Percentiles rank a stretch among this genome's conserved stretches.
phyloP scores from a whole-genome alignment of 2,329 filamentous ascomycete species.

The Xylaria sp. region DNA sequence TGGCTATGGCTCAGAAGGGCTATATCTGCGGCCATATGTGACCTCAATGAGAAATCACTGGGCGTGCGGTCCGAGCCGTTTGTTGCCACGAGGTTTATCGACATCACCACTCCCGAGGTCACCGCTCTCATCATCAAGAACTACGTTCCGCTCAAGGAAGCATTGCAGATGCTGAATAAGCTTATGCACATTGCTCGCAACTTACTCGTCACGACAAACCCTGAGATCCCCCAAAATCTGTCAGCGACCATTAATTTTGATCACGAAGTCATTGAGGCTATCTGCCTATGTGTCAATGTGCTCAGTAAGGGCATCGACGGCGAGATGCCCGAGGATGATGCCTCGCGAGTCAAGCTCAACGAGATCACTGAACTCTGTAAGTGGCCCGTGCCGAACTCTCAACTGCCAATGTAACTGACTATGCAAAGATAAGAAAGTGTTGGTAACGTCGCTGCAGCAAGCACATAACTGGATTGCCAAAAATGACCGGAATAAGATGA shows the following conservation, averaged over 20 bases:
- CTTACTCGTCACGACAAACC: conserved; percentile 71
- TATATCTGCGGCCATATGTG: conserved; percentile 70
- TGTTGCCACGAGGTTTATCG: conserved; percentile 62
- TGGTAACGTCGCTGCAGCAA: conserved; percentile 74
- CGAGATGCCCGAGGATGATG: conserved; percentile 68
- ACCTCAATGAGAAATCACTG: conserved; percentile 68
- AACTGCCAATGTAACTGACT: conserved; percentile 15
- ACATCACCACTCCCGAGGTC: conserved; percentile 70
- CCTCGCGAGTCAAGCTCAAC: conserved; percentile 65
- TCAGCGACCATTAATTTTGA: conserved; percentile 73
- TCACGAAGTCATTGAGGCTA: conserved; percentile 73
- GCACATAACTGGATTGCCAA: conserved; percentile 77
- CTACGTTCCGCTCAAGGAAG: conserved; percentile 69
- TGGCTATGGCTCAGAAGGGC: conserved; percentile 74
- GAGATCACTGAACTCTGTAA: conserved; percentile 74
- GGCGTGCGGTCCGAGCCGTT: conserved; percentile 65
- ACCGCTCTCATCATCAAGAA: conserved; percentile 72
- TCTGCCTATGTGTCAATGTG: conserved; percentile 73
- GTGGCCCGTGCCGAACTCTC: conserved; percentile 42
- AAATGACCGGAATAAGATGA: conserved; percentile 76
- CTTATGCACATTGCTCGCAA: conserved; percentile 75
- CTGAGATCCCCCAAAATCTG: conserved; percentile 73
- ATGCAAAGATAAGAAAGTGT: conserved; percentile 69
- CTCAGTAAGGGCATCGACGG: conserved; percentile 75
- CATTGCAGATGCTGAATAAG: conserved; percentile 72